Evolutionary conservation across 169 alveolate genomes (phyloP), one percentile per base, ranked within the genome.

Genomic region (Eimeria zaria): DNA sequence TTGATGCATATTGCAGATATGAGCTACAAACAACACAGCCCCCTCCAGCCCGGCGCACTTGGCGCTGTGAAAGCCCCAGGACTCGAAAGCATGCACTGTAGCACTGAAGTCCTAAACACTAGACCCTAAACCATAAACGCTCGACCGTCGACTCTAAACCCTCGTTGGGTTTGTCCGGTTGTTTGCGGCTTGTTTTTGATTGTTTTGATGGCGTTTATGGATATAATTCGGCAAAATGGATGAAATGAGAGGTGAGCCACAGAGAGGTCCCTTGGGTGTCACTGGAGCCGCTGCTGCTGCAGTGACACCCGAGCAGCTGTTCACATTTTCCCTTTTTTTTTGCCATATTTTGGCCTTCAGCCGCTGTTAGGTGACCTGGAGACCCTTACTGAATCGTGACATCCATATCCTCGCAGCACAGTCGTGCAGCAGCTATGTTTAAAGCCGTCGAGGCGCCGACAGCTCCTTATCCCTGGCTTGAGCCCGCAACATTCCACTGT

Each of bases 241-340:
- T 84, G 92, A 84, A 60, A 84, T 84, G 92, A 8, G 92, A 84
- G 92, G 92, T 84, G 53, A 55, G 92, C 89, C 44, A 51, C 33
- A 53, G 9, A 24, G 22, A 39, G 48, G 46, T 53, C n/a, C 53
- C 1, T 53, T 18, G 74, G 78, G 92, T 84, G 92, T 84, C 92
- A 55, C 74, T 39, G 60, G 80, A 58, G 74, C 80, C 7, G 20
- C n/a, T 11, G 55, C 53, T n/a, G 60, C 39, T 76, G 87, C 87
- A 67, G 53, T 18, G 71, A 48, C 69, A 51, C 89, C 78, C 48
- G 44, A 84, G 60, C 78, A 27, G 14, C 36, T 39, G 24, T 41
- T 12, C n/a, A 16, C 1, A 62, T 41, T 84, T 53, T 33, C 48
- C 78, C 11, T 20, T 1, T 60, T 84, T 84, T 39, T 46, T n/a